phyloP scores from a whole-genome alignment of 805 yeast species.

The Candida verbasci region DNA sequence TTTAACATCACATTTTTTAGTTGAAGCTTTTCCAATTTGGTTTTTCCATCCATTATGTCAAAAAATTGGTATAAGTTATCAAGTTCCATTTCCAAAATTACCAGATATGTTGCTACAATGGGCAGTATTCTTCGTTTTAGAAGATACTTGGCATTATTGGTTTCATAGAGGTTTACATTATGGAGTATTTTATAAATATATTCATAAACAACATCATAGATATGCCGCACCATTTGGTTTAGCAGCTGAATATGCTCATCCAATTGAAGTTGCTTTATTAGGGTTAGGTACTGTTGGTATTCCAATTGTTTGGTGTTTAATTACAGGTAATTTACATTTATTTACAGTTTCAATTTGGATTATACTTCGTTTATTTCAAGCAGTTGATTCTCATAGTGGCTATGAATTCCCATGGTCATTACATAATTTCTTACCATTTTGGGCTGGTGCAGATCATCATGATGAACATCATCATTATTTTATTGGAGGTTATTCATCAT shows the following conservation, averaged over 20 bases:
- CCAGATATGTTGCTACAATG: constrained; percentile 41
- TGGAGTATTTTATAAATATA: constrained; percentile 52
- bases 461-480: constrained; percentile 59
- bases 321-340: constrained; percentile 45
- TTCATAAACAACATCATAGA: constrained; percentile 58
- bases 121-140: constrained; percentile 47
- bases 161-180: constrained; percentile 53
- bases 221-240: constrained; percentile 62
- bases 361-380: constrained; percentile 49
- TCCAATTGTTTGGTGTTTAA: constrained; percentile 50
- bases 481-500: constrained; percentile 55
- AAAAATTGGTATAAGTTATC: constrained; percentile 43
- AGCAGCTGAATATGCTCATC: constrained; percentile 61
- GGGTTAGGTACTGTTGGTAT: constrained; percentile 61
- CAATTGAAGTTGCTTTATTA: constrained; percentile 51
- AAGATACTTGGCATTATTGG: constrained; percentile 61
- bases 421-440: constrained; percentile 52
- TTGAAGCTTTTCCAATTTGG: constrained; percentile 61
- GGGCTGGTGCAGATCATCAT: constrained; percentile 66
- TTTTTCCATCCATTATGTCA: constrained; percentile 55
- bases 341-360: constrained; percentile 55
- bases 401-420: constrained; percentile 62
- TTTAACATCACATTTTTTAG: constrained; percentile 50
- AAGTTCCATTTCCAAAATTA: constrained; percentile 51
- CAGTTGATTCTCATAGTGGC: constrained; percentile 60